Evolutionary conservation across 2,329 filamentous ascomycete genomes (phyloP).

Genomic region (Trichoderma sp.): DNA sequence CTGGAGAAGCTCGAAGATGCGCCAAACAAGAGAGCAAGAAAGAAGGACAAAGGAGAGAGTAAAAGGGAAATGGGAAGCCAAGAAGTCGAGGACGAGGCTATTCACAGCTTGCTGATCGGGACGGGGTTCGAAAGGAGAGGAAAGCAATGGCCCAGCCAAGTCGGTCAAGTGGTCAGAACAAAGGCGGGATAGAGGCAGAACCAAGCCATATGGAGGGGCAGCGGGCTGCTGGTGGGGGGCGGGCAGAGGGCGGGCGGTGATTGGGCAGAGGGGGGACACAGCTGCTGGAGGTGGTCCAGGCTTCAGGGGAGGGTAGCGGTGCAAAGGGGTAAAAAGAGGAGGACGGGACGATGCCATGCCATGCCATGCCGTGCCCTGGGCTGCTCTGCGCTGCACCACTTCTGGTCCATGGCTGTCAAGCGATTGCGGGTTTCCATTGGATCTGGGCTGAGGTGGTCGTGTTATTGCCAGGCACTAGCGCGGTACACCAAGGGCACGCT

Average conservation of each 20-base stretch:
- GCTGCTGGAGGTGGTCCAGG: too few relatives aligned
- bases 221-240: slow-evolving; percentile 26
- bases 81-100: neutral
- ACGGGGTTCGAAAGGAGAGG: slow-evolving; percentile 20
- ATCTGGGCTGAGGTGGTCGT: neutral
- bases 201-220: slow-evolving; percentile 28
- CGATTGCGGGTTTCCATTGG: neutral
- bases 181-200: slow-evolving; percentile 8
- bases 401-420: too few relatives aligned
- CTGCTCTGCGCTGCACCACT: too few relatives aligned
- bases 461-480: slow-evolving; percentile 25
- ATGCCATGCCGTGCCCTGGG: too few relatives aligned
- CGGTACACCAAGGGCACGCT: slow-evolving; percentile 18
- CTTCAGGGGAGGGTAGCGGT: neutral
- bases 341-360: neutral
- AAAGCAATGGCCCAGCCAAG: slow-evolving; percentile 12
- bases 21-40: slow-evolving; percentile 21
- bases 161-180: slow-evolving; percentile 23
- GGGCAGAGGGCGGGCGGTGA: slow-evolving; percentile 15
- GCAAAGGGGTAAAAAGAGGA: slow-evolving; percentile 8
- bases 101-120: slow-evolving; percentile 14
- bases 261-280: slow-evolving; percentile 12
- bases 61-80: too few relatives aligned
- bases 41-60: slow-evolving; percentile 11
- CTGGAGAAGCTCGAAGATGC: neutral